Base-by-base conservation (phyloP, 1,139 yeast genomes). In the Eremothecium coryli region DNA sequence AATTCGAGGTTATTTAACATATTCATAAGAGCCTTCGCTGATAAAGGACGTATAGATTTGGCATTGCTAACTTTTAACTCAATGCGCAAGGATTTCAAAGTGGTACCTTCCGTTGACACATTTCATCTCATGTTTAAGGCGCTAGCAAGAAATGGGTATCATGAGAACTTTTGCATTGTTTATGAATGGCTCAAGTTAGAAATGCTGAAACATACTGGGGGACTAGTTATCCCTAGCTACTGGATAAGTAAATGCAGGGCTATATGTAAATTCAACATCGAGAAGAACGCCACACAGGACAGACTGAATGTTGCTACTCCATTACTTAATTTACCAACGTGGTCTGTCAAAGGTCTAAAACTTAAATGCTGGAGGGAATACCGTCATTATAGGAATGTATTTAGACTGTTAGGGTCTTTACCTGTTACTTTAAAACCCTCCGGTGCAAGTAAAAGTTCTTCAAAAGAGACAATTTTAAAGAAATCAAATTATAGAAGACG, bases 121-220 rank as follows among this genome's bases (percentile, higher is more conserved):
- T 61, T 61, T 31, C 56, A 54, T 13, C 40, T 58, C 33, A 38
- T 63, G 2, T 58, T 60, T 46, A 61, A 61, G 35, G 34, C 57
- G 5, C 29, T 61, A 4, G 56, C 58, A 2, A 50, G 50, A 16
- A 48, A 57, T 22, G 64, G 62, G 0, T 49, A 54, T 26, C 52
- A 55, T 11, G 38, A 46, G 14, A 50, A 58, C 27, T 50, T 54
- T 18, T 24, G 46, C 1, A 39, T 47, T 1, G 32, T 56, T 9
- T 40, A 46, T 5, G 30, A 42, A 23, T 45, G 40, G 31, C 21
- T 52, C 5, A 35, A 38, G 14, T 20, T 31, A 8, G 22, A 35
- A 12, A 37, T 41, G 17, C 26, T 26, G 17, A 27, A 34, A 8
- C 31, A 35, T 21, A 36, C 42, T 3, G 15, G 14, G 1, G 37